Percentiles rank a stretch among this genome's conserved stretches.
These are phyloP conservation scores for Silene conica DNA, from an alignment of 148 eudicot species.

Conservation along the genomic window DNA sequence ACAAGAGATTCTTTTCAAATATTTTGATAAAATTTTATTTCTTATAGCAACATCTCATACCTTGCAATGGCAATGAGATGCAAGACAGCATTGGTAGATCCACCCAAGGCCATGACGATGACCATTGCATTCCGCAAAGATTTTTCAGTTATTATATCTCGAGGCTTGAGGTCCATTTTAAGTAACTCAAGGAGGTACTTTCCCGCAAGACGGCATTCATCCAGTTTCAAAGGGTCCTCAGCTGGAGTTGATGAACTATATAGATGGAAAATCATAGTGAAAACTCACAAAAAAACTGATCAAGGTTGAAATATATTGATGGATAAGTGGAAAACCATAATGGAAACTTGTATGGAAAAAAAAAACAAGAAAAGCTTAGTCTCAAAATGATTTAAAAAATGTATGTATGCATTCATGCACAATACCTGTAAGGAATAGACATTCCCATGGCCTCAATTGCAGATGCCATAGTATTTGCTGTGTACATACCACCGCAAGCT, in stretches of 20 bases:
- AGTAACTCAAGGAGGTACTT: constrained; percentile 75
- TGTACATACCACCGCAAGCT: constrained; percentile 99
- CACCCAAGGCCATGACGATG: constrained; percentile 93
- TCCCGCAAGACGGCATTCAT: constrained; percentile 96
- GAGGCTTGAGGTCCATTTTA: constrained; percentile 90
- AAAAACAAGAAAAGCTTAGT: too few species aligned
- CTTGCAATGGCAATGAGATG: constrained; percentile 97
- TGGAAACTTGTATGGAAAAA: too few species aligned
- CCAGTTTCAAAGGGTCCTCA: constrained; percentile 90
- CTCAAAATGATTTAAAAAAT: neutral
- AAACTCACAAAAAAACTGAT: neutral
- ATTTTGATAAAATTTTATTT: constrained; percentile 2
- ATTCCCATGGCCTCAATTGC: constrained; percentile 98
- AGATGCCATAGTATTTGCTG: constrained; percentile 97
- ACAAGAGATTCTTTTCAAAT: neutral
- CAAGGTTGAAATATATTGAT: too few species aligned
- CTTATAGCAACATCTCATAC: constrained; percentile 30
- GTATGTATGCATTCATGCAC: neutral
- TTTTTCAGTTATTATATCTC: constrained; percentile 81
- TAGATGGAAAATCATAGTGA: constrained; percentile 8
- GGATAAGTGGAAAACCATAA: too few species aligned
- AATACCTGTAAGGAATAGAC: constrained; percentile 89
- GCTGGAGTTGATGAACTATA: constrained; percentile 95
- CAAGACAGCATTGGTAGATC: constrained; percentile 95
- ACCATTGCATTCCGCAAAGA: constrained; percentile 92